Base-by-base conservation (phyloP, 768 basidiomycete genomes). In the Mycena albidolilacea region DNA sequence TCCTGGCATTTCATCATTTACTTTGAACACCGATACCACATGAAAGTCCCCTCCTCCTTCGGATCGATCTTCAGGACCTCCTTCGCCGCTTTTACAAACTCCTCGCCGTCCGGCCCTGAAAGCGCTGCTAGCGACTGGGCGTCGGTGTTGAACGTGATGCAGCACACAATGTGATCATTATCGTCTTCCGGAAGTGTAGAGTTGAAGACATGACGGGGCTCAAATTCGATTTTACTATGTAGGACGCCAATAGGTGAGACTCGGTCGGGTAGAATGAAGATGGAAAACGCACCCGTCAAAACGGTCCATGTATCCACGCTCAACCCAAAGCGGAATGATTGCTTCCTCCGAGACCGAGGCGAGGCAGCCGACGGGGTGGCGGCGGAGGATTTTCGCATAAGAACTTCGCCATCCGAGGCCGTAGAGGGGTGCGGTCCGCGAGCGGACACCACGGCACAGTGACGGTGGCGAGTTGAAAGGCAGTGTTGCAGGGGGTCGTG, bases 21-120 rank as follows among this genome's bases (percentile, higher is more conserved):
- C 41, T 9, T 43, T 12, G 61, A 35, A n/a, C 64, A 65, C 35
- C 50, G 38, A 38, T 66, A 66, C 54, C 65, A 66, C 65, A 66
- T 66, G 35, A 66, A 66, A 46, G 3, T 66, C 14, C 5, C 38
- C 37, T 66, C 41, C 54, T 66, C 65, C 17, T 66, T 4, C 15
- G 38, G 12, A 7, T 17, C 21, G 15, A 66, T 43, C 21, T 57
- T 43, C 41, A 66, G 23, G 2, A 66, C 54, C 21, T 23, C 23
- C 30, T 30, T 30, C 30, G 30, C 30, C 30, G 30, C 37, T 43
- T 57, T n/a, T 17, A 66, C n/a, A 35, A 66, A 57, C 38, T 23
- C 54, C n/a, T 57, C 37, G 17, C 65, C 65, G 23, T 66, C 55
- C 17, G 65, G 65, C 15, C 65, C 65, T 8, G 54, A 19, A n/a